phyloP scores from a whole-genome alignment of 345 rosid species.

The Gossypium rotundifolium region DNA sequence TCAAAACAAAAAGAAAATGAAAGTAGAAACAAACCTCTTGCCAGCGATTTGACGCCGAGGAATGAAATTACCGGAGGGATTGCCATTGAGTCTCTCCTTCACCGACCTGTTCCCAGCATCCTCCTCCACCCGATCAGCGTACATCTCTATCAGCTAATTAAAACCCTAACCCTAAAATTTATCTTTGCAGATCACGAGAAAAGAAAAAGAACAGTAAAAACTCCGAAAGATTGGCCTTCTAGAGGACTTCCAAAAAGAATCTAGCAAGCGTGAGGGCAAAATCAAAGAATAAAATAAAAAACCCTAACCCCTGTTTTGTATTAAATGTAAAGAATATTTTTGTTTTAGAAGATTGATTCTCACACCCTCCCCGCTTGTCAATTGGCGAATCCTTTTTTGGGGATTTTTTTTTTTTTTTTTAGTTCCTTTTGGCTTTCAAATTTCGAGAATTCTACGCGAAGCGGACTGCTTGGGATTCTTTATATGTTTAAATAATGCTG shows the following conservation, averaged over 20 bases:
- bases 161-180: constrained; percentile 34
- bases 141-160: constrained; percentile 39
- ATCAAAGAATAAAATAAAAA: not conserved
- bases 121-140: constrained; percentile 91
- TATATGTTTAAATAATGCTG: no score
- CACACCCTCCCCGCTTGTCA: not conserved
- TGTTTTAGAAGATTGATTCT: not conserved
- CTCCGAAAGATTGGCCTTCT: not conserved
- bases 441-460: not conserved
- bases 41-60: constrained; percentile 61
- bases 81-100: constrained; percentile 78
- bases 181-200: not conserved
- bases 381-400: not conserved
- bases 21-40: constrained; percentile 48
- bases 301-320: not conserved
- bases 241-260: not conserved
- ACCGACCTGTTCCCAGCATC: constrained; percentile 47
- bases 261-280: not conserved
- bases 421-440: not conserved
- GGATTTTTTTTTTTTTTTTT: not conserved
- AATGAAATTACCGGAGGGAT: constrained; percentile 38
- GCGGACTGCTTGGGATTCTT: no score
- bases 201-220: not conserved
- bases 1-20: not conserved
- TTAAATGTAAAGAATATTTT: not conserved